Evolutionary conservation across 2,329 filamentous ascomycete genomes (phyloP).

Genomic region (Curvularia sp.): DNA sequence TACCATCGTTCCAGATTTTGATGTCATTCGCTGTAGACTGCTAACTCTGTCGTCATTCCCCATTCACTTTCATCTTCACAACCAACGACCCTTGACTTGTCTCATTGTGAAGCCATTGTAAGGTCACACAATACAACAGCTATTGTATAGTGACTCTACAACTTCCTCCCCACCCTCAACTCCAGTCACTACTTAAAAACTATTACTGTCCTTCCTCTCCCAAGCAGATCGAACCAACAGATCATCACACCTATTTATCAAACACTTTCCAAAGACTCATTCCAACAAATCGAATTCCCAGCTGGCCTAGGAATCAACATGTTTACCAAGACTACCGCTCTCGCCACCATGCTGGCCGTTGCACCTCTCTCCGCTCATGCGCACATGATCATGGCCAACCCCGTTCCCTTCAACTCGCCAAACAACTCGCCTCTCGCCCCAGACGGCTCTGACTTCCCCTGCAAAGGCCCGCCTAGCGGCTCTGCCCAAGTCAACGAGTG

Average conservation of each 20-base stretch:
- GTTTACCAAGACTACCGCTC: constrained; percentile 15
- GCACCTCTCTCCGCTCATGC: constrained; percentile 64
- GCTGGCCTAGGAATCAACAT: constrained; percentile 18
- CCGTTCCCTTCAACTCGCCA: constrained; percentile 66
- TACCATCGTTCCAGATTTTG: neutral
- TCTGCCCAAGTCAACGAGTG: constrained; percentile 65
- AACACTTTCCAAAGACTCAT: neutral
- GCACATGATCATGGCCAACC: constrained; percentile 77
- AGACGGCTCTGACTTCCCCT: constrained; percentile 76
- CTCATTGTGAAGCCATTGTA: constrained; percentile 31
- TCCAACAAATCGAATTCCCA: neutral
- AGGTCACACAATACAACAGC: constrained; percentile 16
- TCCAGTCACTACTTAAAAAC: constrained; percentile 20
- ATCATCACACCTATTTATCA: constrained; percentile 5
- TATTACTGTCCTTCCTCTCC: constrained; percentile 14
- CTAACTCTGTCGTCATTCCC: constrained; percentile 6
- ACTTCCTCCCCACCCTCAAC: neutral
- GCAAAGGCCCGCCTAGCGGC: constrained; percentile 64
- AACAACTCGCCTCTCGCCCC: constrained; percentile 68
- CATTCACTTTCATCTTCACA: constrained; percentile 31
- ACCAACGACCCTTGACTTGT: constrained; percentile 23
- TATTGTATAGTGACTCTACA: constrained; percentile 23
- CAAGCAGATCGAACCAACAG: constrained; percentile 18
- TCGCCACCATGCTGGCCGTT: constrained; percentile 50
- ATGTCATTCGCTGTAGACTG: constrained; percentile 15